Conservation (phyloP, 2,329 filamentous ascomycete genomes). For the Fusarium fujikuroi region DNA sequence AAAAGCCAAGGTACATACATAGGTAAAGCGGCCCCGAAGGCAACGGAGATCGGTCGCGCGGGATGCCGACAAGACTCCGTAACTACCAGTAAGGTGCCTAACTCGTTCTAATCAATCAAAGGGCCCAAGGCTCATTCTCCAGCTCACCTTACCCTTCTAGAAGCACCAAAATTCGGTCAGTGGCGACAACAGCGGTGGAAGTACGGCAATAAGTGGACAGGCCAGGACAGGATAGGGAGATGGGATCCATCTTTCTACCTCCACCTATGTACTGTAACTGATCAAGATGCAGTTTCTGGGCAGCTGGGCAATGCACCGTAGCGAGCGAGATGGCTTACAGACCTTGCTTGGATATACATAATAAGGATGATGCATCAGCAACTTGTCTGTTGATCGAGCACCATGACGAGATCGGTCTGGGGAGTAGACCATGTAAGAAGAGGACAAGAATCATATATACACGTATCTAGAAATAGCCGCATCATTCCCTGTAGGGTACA, state of each 20-base stretch:
- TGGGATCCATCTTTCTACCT: neutral
- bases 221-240: neutral
- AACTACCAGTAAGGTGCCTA: neutral
- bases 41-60: conserved; percentile 11
- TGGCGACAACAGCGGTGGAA: conserved; percentile 25
- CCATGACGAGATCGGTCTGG: conserved; percentile 16
- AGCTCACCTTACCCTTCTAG: conserved; percentile 25
- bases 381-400: neutral
- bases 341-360: neutral
- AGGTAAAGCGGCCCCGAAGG: conserved; percentile 2
- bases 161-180: conserved; percentile 24
- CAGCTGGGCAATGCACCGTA: neutral
- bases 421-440: neutral
- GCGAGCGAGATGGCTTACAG: neutral
- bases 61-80: conserved; percentile 1
- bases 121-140: neutral
- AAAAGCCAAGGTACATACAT: neutral
- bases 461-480: neutral
- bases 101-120: neutral
- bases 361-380: conserved; percentile 26
- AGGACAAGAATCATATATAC: neutral
- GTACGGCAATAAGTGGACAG: conserved; percentile 21
- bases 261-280: neutral
- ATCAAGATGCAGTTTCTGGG: conserved; percentile 2
- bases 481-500: neutral